Evolutionary conservation across 768 basidiomycete species (phyloP).

Genomic region (Lactarius indigo): DNA sequence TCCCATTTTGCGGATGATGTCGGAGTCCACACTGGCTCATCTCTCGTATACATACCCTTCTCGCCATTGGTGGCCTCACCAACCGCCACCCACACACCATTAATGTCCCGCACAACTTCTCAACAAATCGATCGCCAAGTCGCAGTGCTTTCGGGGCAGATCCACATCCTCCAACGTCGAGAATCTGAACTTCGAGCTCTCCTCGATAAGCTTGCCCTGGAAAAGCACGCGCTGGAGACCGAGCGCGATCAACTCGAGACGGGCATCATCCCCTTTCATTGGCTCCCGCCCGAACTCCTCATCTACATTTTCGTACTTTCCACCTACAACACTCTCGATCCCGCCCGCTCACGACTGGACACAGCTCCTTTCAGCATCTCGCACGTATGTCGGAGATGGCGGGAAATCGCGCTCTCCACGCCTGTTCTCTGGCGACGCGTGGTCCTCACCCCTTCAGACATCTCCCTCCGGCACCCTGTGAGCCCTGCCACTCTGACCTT

Average conservation of each 20-base stretch:
- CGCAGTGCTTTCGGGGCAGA: constrained; percentile 10
- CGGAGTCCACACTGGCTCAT: constrained; percentile 2
- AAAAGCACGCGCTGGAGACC: constrained; percentile 2
- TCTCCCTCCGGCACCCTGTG: background rate
- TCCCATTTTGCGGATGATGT: background rate
- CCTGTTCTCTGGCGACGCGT: constrained; percentile 22
- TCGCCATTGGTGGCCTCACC: no score
- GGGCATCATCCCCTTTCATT: constrained; percentile 11
- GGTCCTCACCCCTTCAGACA: constrained; percentile 7
- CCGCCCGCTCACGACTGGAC: constrained; percentile 1
- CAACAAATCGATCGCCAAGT: constrained; percentile 5
- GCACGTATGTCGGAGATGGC: constrained; percentile 22
- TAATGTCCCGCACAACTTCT: background rate
- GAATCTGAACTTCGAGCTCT: constrained; percentile 18
- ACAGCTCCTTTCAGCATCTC: constrained; percentile 17
- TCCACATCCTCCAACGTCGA: constrained; percentile 8
- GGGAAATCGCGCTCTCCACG: constrained; percentile 19
- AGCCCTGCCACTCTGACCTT: constrained; percentile 7
- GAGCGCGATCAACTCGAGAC: constrained; percentile 12
- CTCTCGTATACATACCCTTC: background rate
- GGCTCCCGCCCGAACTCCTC: constrained; percentile 25
- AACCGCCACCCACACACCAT: background rate
- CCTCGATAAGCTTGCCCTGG: constrained; percentile 12
- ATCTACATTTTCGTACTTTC: constrained; percentile 17
- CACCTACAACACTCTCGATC: background rate